phyloP scores from a whole-genome alignment of 225 moss, liverwort and hornwort species.

The Takakia lepidozioides region DNA sequence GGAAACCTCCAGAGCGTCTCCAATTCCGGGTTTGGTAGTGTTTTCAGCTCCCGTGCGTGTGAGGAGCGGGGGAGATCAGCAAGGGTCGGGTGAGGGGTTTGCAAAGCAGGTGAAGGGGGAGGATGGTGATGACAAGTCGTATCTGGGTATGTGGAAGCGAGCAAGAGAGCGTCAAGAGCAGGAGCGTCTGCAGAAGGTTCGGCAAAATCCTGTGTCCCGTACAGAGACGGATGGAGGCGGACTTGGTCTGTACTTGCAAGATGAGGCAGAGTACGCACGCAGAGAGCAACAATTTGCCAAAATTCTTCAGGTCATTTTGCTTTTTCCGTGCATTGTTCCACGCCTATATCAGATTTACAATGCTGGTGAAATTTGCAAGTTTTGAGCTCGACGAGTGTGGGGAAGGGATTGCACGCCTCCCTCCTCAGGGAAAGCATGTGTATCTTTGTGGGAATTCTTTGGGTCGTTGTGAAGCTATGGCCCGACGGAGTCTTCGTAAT shows the following conservation, averaged over 20 bases:
- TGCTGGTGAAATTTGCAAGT: background rate
- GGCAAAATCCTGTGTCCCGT: constrained; percentile 7
- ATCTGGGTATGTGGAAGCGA: constrained; percentile 13
- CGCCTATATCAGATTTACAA: background rate
- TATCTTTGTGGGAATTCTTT: background rate
- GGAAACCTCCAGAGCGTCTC: no score
- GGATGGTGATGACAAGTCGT: constrained; percentile 4
- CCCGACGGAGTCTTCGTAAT: background rate
- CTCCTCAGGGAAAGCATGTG: background rate
- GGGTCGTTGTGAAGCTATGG: background rate
- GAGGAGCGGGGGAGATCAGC: no score
- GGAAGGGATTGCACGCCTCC: no score
- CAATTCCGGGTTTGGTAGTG: no score
- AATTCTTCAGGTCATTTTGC: constrained; percentile 47
- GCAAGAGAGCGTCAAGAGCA: constrained; percentile 13
- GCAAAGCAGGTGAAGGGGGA: constrained; percentile 13
- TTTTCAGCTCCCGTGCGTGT: no score
- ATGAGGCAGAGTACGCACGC: constrained; percentile 32
- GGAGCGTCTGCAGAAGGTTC: constrained; percentile 6
- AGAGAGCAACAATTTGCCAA: constrained; percentile 44
- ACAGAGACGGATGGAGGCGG: constrained; percentile 16
- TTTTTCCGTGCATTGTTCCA: no score
- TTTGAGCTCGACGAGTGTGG: background rate
- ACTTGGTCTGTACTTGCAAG: constrained; percentile 30
- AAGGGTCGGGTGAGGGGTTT: no score